Evolutionary conservation across 305 asterid species (phyloP).

Genomic region (Monarda citriodora): DNA sequence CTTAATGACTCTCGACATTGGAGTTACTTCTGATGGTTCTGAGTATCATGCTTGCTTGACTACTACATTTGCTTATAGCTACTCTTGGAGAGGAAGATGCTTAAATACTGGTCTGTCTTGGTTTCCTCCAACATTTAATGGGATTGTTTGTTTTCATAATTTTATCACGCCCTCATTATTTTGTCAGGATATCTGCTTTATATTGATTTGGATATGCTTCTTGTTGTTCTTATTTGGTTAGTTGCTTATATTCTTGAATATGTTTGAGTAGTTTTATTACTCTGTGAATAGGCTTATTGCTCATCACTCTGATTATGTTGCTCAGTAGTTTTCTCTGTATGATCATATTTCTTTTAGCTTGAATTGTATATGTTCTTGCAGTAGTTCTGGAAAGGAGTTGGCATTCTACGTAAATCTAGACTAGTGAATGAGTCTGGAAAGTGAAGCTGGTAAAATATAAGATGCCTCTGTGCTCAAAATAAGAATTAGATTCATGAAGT

Average conservation of each 20-base stretch:
- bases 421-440: too few relatives aligned
- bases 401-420: too few relatives aligned
- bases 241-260: background rate
- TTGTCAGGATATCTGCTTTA: background rate
- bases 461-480: too few relatives aligned
- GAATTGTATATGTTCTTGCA: too few relatives aligned
- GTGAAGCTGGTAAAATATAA: too few relatives aligned
- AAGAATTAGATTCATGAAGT: too few relatives aligned
- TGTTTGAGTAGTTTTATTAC: background rate
- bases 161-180: background rate
- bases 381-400: too few relatives aligned
- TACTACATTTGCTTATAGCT: too few relatives aligned
- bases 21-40: background rate
- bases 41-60: too few relatives aligned
- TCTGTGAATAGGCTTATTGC: background rate
- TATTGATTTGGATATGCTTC: background rate
- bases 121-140: too few relatives aligned
- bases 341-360: too few relatives aligned
- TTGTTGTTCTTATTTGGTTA: background rate
- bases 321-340: too few relatives aligned
- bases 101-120: background rate
- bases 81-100: background rate
- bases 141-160: background rate
- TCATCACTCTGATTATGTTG: background rate
- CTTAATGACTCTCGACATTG: background rate